These are phyloP conservation scores for Penicillium paradoxum DNA, from an alignment of 495 filamentous ascomycete species.

Conservation along the genomic window DNA sequence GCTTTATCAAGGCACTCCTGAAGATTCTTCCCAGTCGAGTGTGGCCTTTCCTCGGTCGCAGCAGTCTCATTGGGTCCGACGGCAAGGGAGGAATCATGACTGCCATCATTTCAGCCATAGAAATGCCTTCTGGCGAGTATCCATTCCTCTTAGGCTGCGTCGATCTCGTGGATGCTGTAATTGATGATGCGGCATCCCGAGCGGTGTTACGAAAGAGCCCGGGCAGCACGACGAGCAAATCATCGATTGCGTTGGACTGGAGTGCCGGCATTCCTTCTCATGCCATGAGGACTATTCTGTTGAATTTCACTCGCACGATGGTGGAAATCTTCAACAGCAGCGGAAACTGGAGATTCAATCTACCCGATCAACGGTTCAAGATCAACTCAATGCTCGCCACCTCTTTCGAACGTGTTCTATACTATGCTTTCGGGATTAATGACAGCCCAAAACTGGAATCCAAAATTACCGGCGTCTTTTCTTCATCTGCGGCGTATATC, in stretches of 20 bases:
- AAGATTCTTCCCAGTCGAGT: slow-evolving; percentile 71
- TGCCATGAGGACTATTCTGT: slow-evolving; percentile 65
- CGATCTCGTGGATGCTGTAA: slow-evolving; percentile 64
- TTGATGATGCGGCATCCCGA: slow-evolving; percentile 70
- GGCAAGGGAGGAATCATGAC: slow-evolving; percentile 68
- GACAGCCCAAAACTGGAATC: slow-evolving; percentile 45
- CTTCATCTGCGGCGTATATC: slow-evolving; percentile 66
- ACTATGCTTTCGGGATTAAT: slow-evolving; percentile 68
- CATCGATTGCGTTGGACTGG: slow-evolving; percentile 48
- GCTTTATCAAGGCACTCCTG: slow-evolving; percentile 69
- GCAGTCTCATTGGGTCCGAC: slow-evolving; percentile 66
- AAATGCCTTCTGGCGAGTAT: slow-evolving; percentile 70
- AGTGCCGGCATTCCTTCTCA: slow-evolving; percentile 72
- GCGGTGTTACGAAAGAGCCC: slow-evolving; percentile 66
- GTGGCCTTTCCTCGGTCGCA: slow-evolving; percentile 84
- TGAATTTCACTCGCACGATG: slow-evolving; percentile 64
- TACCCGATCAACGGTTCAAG: slow-evolving; percentile 58
- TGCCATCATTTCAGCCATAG: slow-evolving; percentile 66
- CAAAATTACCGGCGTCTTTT: slow-evolving; percentile 61
- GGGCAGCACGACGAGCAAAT: slow-evolving; percentile 45
- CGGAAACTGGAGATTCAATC: slow-evolving; percentile 73
- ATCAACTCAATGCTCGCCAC: slow-evolving; percentile 55
- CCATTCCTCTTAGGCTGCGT: slow-evolving; percentile 70
- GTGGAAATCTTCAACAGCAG: slow-evolving; percentile 80
- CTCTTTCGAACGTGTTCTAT: slow-evolving; percentile 66